phyloP scores from a whole-genome alignment of 371 early-diverging fungal genomes.

The Mucor velutinosus region DNA sequence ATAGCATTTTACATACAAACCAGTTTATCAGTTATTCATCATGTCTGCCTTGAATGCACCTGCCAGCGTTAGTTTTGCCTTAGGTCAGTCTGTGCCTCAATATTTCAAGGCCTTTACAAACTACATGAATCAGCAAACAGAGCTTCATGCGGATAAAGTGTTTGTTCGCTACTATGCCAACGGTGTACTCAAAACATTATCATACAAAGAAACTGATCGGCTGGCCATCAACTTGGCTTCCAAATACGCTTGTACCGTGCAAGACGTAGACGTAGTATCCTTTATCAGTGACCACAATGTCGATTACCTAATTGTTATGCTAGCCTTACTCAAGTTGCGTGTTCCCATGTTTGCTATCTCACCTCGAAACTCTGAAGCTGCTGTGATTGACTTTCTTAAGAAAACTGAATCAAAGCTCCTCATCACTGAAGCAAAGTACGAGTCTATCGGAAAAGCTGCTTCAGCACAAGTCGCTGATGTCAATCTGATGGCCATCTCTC shows the following conservation, averaged over 20 bases:
- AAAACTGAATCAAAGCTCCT: slow-evolving; percentile 19
- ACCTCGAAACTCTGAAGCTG: slow-evolving; percentile 36
- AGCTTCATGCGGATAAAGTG: background rate
- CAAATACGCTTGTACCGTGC: background rate
- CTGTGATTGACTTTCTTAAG: slow-evolving; percentile 21
- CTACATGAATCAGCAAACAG: background rate
- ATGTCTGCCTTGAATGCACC: background rate
- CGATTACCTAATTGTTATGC: slow-evolving; percentile 17
- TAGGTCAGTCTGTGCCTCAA: background rate
- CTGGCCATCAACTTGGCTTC: slow-evolving; percentile 35
- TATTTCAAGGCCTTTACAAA: slow-evolving; percentile 9
- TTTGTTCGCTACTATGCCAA: slow-evolving; percentile 13
- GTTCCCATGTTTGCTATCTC: slow-evolving; percentile 24
- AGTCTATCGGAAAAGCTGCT: background rate
- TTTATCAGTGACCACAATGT: slow-evolving; percentile 27
- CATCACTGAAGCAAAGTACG: slow-evolving; percentile 15
- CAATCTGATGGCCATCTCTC: background rate
- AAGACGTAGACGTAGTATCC: background rate
- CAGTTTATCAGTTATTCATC: background rate
- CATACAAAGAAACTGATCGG: slow-evolving; percentile 27
- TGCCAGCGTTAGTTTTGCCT: background rate
- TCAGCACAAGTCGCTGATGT: background rate
- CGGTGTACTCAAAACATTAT: slow-evolving; percentile 10
- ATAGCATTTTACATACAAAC: background rate
- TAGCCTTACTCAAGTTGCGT: slow-evolving; percentile 31